Evolutionary conservation across 2,329 filamentous ascomycete genomes (phyloP).

Genomic region (Sphaerulina vaccinii): DNA sequence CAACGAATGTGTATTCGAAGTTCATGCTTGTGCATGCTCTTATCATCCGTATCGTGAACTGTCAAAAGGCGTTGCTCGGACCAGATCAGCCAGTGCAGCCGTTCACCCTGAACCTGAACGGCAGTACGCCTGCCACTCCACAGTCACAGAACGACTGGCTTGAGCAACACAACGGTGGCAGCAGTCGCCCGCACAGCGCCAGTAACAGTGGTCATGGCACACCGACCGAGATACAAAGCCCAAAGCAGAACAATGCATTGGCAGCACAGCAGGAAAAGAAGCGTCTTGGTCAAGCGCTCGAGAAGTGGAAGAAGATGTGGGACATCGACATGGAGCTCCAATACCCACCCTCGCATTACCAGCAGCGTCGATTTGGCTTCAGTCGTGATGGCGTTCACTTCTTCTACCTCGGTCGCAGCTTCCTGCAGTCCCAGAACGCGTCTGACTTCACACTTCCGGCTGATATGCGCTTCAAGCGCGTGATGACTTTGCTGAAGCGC

Average conservation of each 20-base stretch:
- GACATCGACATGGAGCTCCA: conserved; percentile 67
- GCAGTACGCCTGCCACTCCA: conserved; percentile 56
- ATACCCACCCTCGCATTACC: conserved; percentile 57
- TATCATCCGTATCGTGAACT: conserved; percentile 60
- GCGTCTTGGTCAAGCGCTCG: conserved; percentile 55
- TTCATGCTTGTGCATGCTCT: conserved; percentile 71
- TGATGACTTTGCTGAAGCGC: conserved; percentile 61
- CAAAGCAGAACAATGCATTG: conserved; percentile 44
- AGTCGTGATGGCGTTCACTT: conserved; percentile 71
- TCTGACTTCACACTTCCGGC: conserved; percentile 55
- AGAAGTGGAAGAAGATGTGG: conserved; percentile 72
- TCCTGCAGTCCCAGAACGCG: conserved; percentile 55
- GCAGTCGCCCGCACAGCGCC: conserved; percentile 27
- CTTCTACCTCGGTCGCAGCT: conserved; percentile 67
- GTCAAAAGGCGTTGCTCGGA: conserved; percentile 44
- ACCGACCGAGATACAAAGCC: conserved; percentile 41
- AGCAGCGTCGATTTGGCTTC: conserved; percentile 65
- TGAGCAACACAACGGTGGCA: conserved; percentile 41
- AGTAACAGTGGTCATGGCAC: conserved; percentile 44
- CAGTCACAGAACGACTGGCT: conserved; percentile 61
- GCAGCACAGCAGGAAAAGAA: conserved; percentile 51
- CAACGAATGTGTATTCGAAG: conserved; percentile 71
- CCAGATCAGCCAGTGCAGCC: conserved; percentile 29
- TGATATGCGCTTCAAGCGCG: conserved; percentile 59
- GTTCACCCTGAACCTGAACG: conserved; percentile 32